phyloP scores from a whole-genome alignment of 1,284 basidiomycete species.

The Hypsizygus ulmarius region DNA sequence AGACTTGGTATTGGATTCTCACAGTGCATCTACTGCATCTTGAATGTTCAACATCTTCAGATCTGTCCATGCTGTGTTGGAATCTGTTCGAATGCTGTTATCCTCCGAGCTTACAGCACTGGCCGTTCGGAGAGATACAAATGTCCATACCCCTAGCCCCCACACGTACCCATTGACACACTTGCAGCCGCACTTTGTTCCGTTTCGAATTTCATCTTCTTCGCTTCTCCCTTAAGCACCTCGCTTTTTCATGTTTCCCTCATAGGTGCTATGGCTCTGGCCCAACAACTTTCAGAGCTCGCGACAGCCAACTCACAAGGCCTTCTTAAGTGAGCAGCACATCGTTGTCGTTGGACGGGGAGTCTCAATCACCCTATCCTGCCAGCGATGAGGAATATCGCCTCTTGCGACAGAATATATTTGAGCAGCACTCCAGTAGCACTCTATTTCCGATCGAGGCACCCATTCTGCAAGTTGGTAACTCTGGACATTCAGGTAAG shows the following conservation, averaged over 20 bases:
- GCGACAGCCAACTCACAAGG: slow-evolving; percentile 41
- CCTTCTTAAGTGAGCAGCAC: slow-evolving; percentile 36
- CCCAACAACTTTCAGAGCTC: slow-evolving; percentile 43
- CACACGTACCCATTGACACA: slow-evolving; percentile 1
- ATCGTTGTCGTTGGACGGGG: background rate
- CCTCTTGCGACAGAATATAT: slow-evolving; percentile 42
- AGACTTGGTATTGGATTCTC: background rate
- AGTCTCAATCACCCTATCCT: background rate
- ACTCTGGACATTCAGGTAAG: slow-evolving; percentile 14
- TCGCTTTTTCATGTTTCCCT: slow-evolving; percentile 22
- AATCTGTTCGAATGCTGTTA: too few species aligned
- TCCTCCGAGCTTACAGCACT: too few species aligned
- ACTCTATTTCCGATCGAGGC: slow-evolving; percentile 27
- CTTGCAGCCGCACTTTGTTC: slow-evolving; percentile 9
- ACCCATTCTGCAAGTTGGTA: slow-evolving; percentile 27
- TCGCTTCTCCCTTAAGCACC: slow-evolving; percentile 16
- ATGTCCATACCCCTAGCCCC: slow-evolving; percentile 1
- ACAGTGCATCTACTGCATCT: background rate
- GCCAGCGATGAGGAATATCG: slow-evolving; percentile 49
- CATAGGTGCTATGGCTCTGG: slow-evolving; percentile 32
- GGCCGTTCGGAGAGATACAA: background rate
- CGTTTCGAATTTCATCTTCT: slow-evolving; percentile 6
- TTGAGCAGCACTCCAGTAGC: slow-evolving; percentile 37
- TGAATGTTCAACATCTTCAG: slow-evolving; percentile 7
- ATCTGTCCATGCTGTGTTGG: slow-evolving; percentile 9